Evolutionary conservation across 352 stramenopile species (phyloP), one percentile per base, ranked within the genome.

Genomic region (Aphanomyces stellatus): DNA sequence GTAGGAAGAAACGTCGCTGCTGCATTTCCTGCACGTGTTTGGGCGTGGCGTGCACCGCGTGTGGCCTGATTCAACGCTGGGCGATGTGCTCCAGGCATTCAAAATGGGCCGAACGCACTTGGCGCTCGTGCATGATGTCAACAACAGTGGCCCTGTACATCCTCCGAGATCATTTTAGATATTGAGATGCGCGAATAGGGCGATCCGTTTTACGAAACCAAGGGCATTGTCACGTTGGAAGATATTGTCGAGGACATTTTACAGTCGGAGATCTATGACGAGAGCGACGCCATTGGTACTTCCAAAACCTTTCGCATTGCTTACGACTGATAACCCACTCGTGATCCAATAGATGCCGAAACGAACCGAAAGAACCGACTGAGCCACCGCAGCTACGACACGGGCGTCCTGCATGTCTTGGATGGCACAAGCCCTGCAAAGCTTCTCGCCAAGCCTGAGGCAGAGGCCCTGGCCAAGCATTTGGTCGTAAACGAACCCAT

Each of bases 231-330:
- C 35, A 99, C 96, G 4, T 74, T 99, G 30, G 95, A 99, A 75
- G 97, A 99, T 75, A 98, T 99, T 53, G 93, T 99, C 48, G 95
- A 99, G 72, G 90, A 98, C 65, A 99, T 99, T 69, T 75, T 99
- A 35, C 81, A 91, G 67, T 91, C 96, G 71, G 95, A 98, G 72
- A 98, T 99, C 69, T 81, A 92, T 3, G 96, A 99, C 69, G 96
- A 99, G 72, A 98, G 88, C 22, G 90, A 98, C 73, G 76, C 35
- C 17, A 65, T 70, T 17, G 63, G 63, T 70, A 53, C 19, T 17
- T 17, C 8, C 37, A 43, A 43, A 17, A 43, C 8, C 37, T 43
- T 43, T 43, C 6, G 37, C 17, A 17, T 43, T 43, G n/a, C n/a
- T n/a, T n/a, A n/a, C n/a, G n/a, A n/a, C n/a, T n/a, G n/a, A n/a